A percentile compares a stretch with the other conserved stretches of the same genome.
Conservation (phyloP, 2,329 filamentous ascomycete genomes). For the Fusarium odoratissimum region DNA sequence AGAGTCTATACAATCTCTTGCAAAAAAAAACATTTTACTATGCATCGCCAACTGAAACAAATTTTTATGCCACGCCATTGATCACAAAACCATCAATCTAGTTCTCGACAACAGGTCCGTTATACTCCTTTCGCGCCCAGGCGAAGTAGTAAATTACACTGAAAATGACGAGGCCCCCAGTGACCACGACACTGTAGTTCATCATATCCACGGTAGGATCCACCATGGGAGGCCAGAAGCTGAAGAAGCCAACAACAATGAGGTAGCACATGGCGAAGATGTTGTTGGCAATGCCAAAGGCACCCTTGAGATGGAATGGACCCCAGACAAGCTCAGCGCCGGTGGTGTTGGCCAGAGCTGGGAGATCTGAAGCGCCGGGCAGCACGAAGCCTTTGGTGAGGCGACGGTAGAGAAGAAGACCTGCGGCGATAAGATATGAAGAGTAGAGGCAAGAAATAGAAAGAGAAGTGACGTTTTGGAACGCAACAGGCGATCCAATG, state of each 20-base stretch:
- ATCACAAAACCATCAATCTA: background rate
- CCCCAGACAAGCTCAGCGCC: slow-evolving; percentile 60
- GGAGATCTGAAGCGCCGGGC: slow-evolving; percentile 39
- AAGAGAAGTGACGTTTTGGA: slow-evolving; percentile 47
- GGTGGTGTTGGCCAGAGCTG: slow-evolving; percentile 46
- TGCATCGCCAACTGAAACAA: background rate
- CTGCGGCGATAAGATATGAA: slow-evolving; percentile 47
- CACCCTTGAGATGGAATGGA: slow-evolving; percentile 64
- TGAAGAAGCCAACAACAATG: slow-evolving; percentile 67
- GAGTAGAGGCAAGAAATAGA: slow-evolving; percentile 47
- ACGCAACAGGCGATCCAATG: slow-evolving; percentile 47
- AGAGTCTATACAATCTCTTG: background rate
- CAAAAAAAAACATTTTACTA: background rate
- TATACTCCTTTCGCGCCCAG: slow-evolving; percentile 56
- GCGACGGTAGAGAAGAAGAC: slow-evolving; percentile 47
- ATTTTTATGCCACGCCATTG: background rate
- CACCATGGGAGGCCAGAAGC: slow-evolving; percentile 60
- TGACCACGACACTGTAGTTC: slow-evolving; percentile 62
- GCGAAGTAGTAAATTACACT: slow-evolving; percentile 60
- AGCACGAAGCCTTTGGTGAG: slow-evolving; percentile 43
- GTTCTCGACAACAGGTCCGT: slow-evolving; percentile 55
- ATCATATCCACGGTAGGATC: slow-evolving; percentile 51
- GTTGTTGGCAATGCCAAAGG: slow-evolving; percentile 65
- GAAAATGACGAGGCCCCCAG: slow-evolving; percentile 55
- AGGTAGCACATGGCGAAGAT: slow-evolving; percentile 64